Conservation (phyloP, 208 protist species). For the Leishmania gerbilli region DNA sequence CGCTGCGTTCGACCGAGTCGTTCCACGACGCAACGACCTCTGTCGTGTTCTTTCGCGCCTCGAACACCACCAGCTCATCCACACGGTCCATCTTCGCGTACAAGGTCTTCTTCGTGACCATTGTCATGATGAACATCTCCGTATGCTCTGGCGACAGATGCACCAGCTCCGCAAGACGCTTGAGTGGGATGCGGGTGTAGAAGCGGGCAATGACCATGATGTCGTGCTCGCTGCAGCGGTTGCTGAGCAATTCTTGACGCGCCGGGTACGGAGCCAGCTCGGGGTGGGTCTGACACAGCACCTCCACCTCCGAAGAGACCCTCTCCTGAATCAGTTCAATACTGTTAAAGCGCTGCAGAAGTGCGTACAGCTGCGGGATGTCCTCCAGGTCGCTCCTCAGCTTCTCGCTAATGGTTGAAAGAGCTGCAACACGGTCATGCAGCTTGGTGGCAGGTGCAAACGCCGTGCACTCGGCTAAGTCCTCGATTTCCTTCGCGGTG, state of each 20-base stretch:
- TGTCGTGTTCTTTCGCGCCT: constrained; percentile 82
- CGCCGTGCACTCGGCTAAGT: constrained; percentile 75
- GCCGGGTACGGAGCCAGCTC: constrained; percentile 63
- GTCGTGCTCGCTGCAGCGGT: constrained; percentile 96
- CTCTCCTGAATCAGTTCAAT: constrained; percentile 87
- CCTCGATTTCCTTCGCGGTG: constrained; percentile 81
- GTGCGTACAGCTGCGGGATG: constrained; percentile 61
- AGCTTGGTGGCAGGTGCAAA: constrained; percentile 74
- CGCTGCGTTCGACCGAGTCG: constrained; percentile 80
- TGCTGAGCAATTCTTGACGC: constrained; percentile 77
- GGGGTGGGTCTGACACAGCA: constrained; percentile 66
- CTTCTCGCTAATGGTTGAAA: constrained; percentile 49
- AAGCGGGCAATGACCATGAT: constrained; percentile 94
- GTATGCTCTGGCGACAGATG: constrained; percentile 85
- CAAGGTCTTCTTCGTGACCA: constrained; percentile 91
- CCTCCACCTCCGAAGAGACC: constrained; percentile 53
- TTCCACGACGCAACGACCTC: constrained; percentile 93
- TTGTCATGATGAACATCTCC: constrained; percentile 92
- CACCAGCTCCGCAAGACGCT: constrained; percentile 91
- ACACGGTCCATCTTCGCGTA: constrained; percentile 95
- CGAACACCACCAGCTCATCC: constrained; percentile 91
- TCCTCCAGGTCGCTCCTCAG: constrained; percentile 77
- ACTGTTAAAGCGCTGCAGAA: constrained; percentile 84
- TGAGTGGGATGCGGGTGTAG: constrained; percentile 93
- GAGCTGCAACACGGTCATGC: constrained; percentile 48